A percentile compares a stretch with the other conserved stretches of the same genome.
phyloP scores from a whole-genome alignment of 192 early-diverging fungal genomes.

The Rhizoclosmatium sp. region DNA sequence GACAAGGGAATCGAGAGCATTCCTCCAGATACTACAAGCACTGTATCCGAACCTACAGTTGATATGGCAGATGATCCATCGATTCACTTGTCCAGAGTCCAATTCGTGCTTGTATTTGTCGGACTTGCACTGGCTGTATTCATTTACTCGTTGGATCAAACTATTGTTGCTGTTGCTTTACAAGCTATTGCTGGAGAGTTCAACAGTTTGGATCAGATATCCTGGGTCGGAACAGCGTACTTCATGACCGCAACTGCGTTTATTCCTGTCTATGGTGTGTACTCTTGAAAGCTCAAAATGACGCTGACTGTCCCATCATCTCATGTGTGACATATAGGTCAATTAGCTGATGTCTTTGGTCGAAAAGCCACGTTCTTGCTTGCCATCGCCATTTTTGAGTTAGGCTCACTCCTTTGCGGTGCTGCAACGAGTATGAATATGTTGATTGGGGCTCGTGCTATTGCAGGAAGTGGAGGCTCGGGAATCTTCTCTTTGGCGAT shows the following conservation, averaged over 20 bases:
- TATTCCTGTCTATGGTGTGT: slow-evolving; percentile 70
- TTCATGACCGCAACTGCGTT: slow-evolving; percentile 62
- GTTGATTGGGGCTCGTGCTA: slow-evolving; percentile 74
- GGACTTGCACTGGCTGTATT: slow-evolving; percentile 3
- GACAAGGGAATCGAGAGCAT: too few species aligned
- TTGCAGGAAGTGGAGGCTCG: slow-evolving; percentile 80
- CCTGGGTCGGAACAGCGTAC: slow-evolving; percentile 47
- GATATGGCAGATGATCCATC: too few species aligned
- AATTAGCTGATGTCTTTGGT: slow-evolving; percentile 91
- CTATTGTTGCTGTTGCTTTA: slow-evolving; percentile 48
- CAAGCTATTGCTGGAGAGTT: slow-evolving; percentile 49
- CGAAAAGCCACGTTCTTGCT: slow-evolving; percentile 74
- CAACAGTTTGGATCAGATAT: slow-evolving; percentile 35
- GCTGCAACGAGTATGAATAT: slow-evolving; percentile 61
- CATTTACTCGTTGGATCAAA: slow-evolving; percentile 11
- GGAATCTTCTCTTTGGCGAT: slow-evolving; percentile 82
- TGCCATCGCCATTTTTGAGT: slow-evolving; percentile 76
- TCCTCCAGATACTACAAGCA: too few species aligned
- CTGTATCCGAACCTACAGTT: too few species aligned
- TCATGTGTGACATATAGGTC: slow-evolving; percentile 54
- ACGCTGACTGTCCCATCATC: not conserved
- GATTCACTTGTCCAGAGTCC: not conserved
- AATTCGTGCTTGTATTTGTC: slow-evolving; percentile 15
- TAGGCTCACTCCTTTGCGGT: slow-evolving; percentile 82
- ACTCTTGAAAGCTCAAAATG: not conserved